Base-by-base conservation (phyloP, 2,329 filamentous ascomycete species). In the Aureobasidium namibiae region DNA sequence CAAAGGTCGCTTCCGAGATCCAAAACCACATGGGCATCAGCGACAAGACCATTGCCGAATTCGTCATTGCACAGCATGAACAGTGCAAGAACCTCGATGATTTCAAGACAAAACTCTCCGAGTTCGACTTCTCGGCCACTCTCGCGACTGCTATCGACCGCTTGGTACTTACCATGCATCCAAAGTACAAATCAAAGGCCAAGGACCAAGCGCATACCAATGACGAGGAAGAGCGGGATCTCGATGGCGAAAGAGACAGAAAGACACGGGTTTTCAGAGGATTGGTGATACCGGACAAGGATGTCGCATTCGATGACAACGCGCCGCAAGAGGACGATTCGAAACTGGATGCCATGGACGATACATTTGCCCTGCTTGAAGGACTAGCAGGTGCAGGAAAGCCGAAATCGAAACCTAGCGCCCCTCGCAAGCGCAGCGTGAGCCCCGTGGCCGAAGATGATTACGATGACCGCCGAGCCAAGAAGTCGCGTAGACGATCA, bases 31-130 rank as follows among this genome's bases (percentile, higher is more conserved):
- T 97, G 61, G 90, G 92, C 59, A 85, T 96, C 67, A 88, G 83
- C 71, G 92, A 99, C 75, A 96, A 95, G 75, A 96, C 90, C 5
- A 84, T 99, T 26, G 92, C 94, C 66, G 94, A 99, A 74, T 99
- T 96, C 70, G 85, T 99, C 68, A 96, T 99, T 69, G 89, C 89
- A 62, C 88, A 96, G 71, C 90, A 95, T 67, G 75, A 87, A 71
- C 83, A 92, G 80, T 88, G 85, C 76, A 80, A 79, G 54, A 82
- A 81, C 29, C 78, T 89, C 60, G 74, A 80, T 56, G 85, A 88
- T 29, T 99, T 97, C 77, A 88, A 88, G 75, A 77, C 79, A 65
- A 84, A 84, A 69, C 80, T 97, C 65, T 83, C 86, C 65, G 83
- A 80, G 31, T 85, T 95, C 74, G 91, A 87, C 44, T 95, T 96